Base-by-base conservation (phyloP, 306 rosid species). In the Pyrus pyrifolia region DNA sequence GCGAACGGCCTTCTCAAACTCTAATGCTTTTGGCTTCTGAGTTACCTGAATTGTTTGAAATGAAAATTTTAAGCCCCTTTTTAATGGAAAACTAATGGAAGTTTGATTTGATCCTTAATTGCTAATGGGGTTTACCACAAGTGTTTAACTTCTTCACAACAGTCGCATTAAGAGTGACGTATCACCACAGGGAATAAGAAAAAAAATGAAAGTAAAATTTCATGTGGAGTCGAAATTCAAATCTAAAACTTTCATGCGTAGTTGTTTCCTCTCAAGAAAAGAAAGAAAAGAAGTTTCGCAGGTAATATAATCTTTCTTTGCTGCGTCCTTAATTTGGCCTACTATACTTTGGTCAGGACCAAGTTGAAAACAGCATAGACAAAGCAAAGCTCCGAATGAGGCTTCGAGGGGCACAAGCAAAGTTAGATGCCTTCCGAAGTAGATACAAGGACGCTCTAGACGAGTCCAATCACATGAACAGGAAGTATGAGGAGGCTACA, bases 391-490 rank as follows among this genome's bases (percentile, higher is more conserved):
- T 83, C 14, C 84, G 87, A 78, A 88, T 88, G 91, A 84, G 95
- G 80, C 87, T 92, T 4, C 84, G 81, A 13, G 91, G 97, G 81
- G 88, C 93, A 23, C 97, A 86, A 44, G 91, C 90, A 30, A 88
- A 83, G 85, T 73, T 84, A 30, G 96, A 90, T 45, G 89, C 97
- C 30, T 79, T 81, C 61, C 89, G 87, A 23, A 29, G n/a, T 23
- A 84, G 92, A 84, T 89, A 84, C 63, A 84, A 74, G 73, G 92
- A 89, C 77, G 80, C 79, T 49, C 33, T 81, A 3, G 82, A 84
- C 40, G 96, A 95, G 72, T 83, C 82, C 5, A 80, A 74, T 51
- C 61, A 68, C 21, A 87, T 83, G 85, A 82, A 95, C 58, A 84
- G 46, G 73, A 84, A 75, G 42, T 92, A 29, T 40, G 86, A 72